These are phyloP conservation scores for Hysterium pulicare DNA, from an alignment of 2,329 filamentous ascomycete species.

Conservation along the genomic window DNA sequence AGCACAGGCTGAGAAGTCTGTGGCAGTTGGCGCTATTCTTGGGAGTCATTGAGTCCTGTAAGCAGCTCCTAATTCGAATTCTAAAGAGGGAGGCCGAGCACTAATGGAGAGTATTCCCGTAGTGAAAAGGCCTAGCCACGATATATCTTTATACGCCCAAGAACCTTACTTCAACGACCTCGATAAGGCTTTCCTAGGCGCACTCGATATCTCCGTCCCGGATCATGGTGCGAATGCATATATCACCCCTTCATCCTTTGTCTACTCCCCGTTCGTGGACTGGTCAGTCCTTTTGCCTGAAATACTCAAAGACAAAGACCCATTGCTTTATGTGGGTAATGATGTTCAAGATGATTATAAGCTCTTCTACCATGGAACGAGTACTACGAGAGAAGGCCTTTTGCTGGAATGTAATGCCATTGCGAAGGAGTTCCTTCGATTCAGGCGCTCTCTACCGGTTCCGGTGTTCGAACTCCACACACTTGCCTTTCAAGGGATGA, in stretches of 20 bases:
- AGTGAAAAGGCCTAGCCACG: background rate
- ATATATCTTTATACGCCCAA: constrained; percentile 25
- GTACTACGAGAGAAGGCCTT: constrained; percentile 19
- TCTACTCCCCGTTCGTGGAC: constrained; percentile 38
- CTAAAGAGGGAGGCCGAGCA: no score
- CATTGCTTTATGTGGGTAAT: constrained; percentile 35
- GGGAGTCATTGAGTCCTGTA: constrained; percentile 17
- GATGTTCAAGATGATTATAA: constrained; percentile 31
- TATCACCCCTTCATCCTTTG: constrained; percentile 21
- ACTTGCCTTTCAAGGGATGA: constrained; percentile 30
- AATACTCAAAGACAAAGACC: constrained; percentile 27
- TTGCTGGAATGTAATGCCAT: constrained; percentile 14
- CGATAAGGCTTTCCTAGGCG: constrained; percentile 25
- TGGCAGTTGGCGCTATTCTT: constrained; percentile 39
- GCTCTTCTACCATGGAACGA: constrained; percentile 19
- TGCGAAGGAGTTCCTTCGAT: constrained; percentile 22
- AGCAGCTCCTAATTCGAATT: background rate
- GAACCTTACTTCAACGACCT: constrained; percentile 34
- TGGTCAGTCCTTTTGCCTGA: constrained; percentile 31
- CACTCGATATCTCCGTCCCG: constrained; percentile 17
- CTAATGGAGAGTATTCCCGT: no score
- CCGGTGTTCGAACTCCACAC: constrained; percentile 28
- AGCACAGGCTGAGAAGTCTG: constrained; percentile 28
- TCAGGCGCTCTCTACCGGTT: constrained; percentile 15
- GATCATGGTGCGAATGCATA: constrained; percentile 13